phyloP scores from a whole-genome alignment of 2,329 filamentous ascomycete species.

The Pseudocercospora macadamiae region DNA sequence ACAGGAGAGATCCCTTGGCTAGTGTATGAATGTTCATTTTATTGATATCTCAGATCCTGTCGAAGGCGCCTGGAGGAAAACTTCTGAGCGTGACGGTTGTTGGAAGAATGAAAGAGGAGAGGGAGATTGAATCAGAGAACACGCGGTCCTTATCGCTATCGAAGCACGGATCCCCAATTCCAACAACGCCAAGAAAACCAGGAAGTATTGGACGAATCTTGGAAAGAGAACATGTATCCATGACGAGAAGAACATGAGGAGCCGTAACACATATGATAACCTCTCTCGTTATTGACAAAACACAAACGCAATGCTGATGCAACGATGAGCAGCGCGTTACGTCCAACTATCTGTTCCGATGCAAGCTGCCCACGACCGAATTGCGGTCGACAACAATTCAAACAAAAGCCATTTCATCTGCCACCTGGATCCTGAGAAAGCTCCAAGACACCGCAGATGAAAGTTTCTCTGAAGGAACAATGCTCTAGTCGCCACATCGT shows the following conservation, averaged over 20 bases:
- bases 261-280: neutral
- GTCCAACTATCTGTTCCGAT: neutral
- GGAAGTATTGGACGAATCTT: neutral
- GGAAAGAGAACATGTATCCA: neutral
- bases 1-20: neutral
- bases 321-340: neutral
- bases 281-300: too few relatives aligned
- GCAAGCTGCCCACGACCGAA: too few relatives aligned
- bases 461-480: too few relatives aligned
- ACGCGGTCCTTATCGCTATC: neutral
- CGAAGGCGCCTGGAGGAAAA: too few relatives aligned
- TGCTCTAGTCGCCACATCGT: too few relatives aligned
- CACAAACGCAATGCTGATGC: too few relatives aligned
- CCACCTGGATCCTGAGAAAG: too few relatives aligned
- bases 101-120: neutral
- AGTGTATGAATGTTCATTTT: too few relatives aligned
- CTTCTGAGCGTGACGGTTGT: neutral
- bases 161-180: neutral
- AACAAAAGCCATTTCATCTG: too few relatives aligned
- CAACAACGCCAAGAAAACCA: neutral
- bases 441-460: too few relatives aligned
- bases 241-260: neutral
- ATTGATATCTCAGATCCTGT: too few relatives aligned
- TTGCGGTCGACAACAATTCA: too few relatives aligned
- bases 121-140: neutral